Evolutionary conservation across 371 early-diverging fungal genomes (phyloP), one percentile per base, ranked within the genome.

Genomic region (Mucor racemosus): DNA sequence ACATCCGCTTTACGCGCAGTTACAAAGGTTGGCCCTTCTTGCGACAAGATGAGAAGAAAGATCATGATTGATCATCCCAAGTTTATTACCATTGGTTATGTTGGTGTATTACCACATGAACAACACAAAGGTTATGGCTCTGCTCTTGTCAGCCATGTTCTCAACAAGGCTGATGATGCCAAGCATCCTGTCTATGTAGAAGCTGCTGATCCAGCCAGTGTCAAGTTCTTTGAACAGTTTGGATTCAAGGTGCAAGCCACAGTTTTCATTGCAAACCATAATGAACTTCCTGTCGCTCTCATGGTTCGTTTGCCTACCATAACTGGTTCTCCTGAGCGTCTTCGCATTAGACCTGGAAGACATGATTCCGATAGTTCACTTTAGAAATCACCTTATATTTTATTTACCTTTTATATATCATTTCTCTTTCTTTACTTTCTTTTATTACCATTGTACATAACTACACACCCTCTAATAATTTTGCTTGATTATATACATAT

Each of bases 121-220:
- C 78, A 76, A 56, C 78, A 75, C 41, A 82, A 82, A 36, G 82
- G 82, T 0, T 72, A 76, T 34, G 82, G 78, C 1, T 57, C 75
- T 1, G 77, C 80, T 17, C 64, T 82, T 7, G 58, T 82, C 7
- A 65, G 65, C 10, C 61, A 78, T 54, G 75, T 78, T 0, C 63
- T 75, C 0, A 68, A 74, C 42, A 79, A 78, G 26, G 82, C 82
- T 44, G 97, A 99, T 67, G 78, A 86, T 0, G 88, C 88, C 58
- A 97, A 97, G 61, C 93, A 96, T 69, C 97, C 98, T 0, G 92
- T 94, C 11, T 95, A 73, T 34, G 78, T 74, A 13, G 76, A 80
- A 58, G 80, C 96, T 66, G 94, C 94, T 66, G 96, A 97, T 73
- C 90, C 94, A 86, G 91, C 92, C 46, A 94, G 95, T 6, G 91